phyloP scores from a whole-genome alignment of 2,329 filamentous ascomycete species.

The Blastomyces silverae region DNA sequence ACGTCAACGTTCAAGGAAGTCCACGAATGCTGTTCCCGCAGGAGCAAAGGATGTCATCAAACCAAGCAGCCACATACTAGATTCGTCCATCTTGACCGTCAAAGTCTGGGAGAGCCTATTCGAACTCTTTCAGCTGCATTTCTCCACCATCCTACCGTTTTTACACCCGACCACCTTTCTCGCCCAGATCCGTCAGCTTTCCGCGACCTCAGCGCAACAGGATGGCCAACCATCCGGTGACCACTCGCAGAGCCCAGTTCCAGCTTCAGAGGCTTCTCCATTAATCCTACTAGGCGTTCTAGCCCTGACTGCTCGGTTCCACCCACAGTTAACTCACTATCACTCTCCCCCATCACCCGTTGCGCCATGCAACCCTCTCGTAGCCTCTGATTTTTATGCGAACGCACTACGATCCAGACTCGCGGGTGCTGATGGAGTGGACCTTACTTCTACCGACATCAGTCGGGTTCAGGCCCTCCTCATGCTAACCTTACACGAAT shows the following conservation, averaged over 20 bases:
- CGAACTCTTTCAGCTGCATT: constrained; percentile 54
- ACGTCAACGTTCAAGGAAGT: constrained; percentile 36
- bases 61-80: constrained; percentile 36
- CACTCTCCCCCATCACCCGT: constrained; percentile 43
- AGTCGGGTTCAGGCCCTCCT: constrained; percentile 49
- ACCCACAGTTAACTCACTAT: constrained; percentile 45
- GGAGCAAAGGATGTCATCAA: constrained; percentile 28
- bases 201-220: constrained; percentile 21
- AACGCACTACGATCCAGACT: constrained; percentile 46
- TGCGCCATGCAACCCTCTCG: constrained; percentile 43
- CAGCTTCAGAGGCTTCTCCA: constrained; percentile 38
- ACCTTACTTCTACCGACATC: constrained; percentile 41
- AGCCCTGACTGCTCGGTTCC: constrained; percentile 51
- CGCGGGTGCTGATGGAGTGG: constrained; percentile 39
- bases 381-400: constrained; percentile 51
- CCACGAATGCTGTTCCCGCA: constrained; percentile 25
- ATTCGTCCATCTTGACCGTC: constrained; percentile 46
- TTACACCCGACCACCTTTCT: constrained; percentile 51
- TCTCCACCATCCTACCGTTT: constrained; percentile 52
- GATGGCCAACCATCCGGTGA: constrained; percentile 25
- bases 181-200: constrained; percentile 41
- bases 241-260: constrained; percentile 27
- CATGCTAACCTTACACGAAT: constrained; percentile 53
- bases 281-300: constrained; percentile 52
- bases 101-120: constrained; percentile 54